Evolutionary conservation across 495 filamentous ascomycete genomes (phyloP), one percentile per base, ranked within the genome.

Genomic region (Immersiella caudata): DNA sequence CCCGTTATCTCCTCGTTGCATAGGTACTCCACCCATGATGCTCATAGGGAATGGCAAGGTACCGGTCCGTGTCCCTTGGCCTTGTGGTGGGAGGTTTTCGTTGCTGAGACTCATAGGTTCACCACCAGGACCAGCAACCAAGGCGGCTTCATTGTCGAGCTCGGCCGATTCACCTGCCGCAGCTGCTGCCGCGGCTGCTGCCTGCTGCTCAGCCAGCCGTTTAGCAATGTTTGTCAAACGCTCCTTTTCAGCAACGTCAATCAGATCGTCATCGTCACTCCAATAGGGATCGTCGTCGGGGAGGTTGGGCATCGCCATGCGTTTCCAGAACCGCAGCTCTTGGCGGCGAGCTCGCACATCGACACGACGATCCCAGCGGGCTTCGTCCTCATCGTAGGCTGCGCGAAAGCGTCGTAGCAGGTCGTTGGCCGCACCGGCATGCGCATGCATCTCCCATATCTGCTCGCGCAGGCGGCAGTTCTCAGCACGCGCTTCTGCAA

Each of bases 381-480:
- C 72, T 57, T 75, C 76, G 60, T 84, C 76, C 63, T 85, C 82
- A 60, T 84, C 80, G 68, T 80, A 82, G 26, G 70, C 72, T 33
- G 80, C 77, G 26, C 83, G 79, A 65, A 85, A 84, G 6, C 75
- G 66, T 51, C 85, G 83, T 49, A 87, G 70, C 64, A 77, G 66
- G 59, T 79, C 79, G 74, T 84, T 86, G 49, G 82, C 83, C 5
- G 71, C 70, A 24, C 74, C 80, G 46, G 85, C 85, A 58, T 81
- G 79, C 50, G 80, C 81, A 67, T 83, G 81, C 81, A 85, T 85
- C 68, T 84, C 84, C 78, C 81, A 83, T 59, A 87, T 84, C 75
- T 86, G 81, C 64, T 84, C 81, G 49, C 84, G 82, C n/a, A 87
- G 78, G 4, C 78, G 78, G 57, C 77, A 76, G 70, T 87, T 87